phyloP scores from a whole-genome alignment of 768 basidiomycete species.

The Leccinum truebloodii region DNA sequence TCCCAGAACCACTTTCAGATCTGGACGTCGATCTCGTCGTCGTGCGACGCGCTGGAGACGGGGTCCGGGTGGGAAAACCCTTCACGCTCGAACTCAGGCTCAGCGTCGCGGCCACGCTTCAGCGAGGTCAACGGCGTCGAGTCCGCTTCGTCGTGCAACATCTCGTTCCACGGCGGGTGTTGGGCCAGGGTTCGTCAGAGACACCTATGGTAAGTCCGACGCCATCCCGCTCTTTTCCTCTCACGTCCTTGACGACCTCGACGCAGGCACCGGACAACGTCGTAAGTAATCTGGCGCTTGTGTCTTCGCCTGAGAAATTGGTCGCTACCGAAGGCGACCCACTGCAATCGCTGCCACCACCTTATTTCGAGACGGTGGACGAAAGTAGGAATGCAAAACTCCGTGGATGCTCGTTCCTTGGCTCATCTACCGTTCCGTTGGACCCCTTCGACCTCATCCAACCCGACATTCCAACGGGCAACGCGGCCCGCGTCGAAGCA shows the following conservation, averaged over 20 bases:
- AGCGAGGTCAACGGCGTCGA: slow-evolving; percentile 38
- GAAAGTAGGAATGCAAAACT: no score
- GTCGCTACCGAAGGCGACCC: slow-evolving; percentile 11
- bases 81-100: slow-evolving; percentile 60
- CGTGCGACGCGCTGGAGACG: slow-evolving; percentile 45
- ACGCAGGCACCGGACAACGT: slow-evolving; percentile 4
- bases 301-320: slow-evolving; percentile 17
- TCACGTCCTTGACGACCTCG: slow-evolving; percentile 2
- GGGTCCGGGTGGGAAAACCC: slow-evolving; percentile 52
- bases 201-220: slow-evolving; percentile 1
- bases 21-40: slow-evolving; percentile 62
- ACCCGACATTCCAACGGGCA: no score
- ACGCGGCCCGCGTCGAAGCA: no score
- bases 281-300: slow-evolving; percentile 11
- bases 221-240: slow-evolving; percentile 11
- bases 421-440: no score
- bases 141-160: slow-evolving; percentile 67
- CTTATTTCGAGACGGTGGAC: slow-evolving; percentile 45
- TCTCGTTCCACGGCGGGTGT: slow-evolving; percentile 44
- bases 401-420: no score
- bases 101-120: slow-evolving; percentile 48
- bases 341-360: slow-evolving; percentile 41
- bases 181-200: slow-evolving; percentile 14
- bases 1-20: slow-evolving; percentile 33
- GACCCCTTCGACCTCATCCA: no score